Conservation (phyloP, 768 basidiomycete species). For the Chlorophyllum brunneum region DNA sequence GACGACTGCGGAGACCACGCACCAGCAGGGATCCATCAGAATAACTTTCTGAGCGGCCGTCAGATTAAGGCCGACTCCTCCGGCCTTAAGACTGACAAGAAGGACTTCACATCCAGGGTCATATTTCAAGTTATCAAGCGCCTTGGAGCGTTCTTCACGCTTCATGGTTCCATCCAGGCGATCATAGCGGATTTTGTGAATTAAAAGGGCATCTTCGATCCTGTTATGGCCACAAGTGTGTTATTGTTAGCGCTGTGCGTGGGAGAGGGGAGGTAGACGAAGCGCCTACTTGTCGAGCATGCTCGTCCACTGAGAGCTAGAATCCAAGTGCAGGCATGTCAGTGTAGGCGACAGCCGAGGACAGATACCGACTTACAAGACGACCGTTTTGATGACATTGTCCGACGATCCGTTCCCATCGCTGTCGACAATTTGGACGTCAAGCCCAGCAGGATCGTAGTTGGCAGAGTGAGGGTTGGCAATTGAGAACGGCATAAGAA, state of each 20-base stretch:
- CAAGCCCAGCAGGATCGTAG: constrained; percentile 61
- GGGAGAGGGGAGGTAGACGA: neutral
- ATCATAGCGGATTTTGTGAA: constrained; percentile 80
- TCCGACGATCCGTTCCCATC: constrained; percentile 70
- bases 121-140: constrained; percentile 89
- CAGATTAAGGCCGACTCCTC: constrained; percentile 94
- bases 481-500: constrained; percentile 78
- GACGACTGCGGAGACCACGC: constrained; percentile 16
- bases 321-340: neutral
- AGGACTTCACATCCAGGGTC: constrained; percentile 92
- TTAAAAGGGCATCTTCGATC: constrained; percentile 85
- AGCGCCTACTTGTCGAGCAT: constrained; percentile 80
- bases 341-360: neutral
- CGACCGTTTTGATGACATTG: constrained; percentile 82
- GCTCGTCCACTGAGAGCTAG: constrained; percentile 89
- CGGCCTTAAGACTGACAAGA: constrained; percentile 93
- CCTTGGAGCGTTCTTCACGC: constrained; percentile 85
- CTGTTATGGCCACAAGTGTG: constrained; percentile 34
- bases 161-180: constrained; percentile 98
- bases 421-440: constrained; percentile 74
- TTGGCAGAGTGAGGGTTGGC: constrained; percentile 85
- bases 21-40: constrained; percentile 98
- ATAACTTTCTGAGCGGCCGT: constrained; percentile 93
- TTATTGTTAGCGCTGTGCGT: constrained; percentile 14
- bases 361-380: constrained; percentile 65